Evolutionary conservation across 108 stramenopile genomes (phyloP).

Genomic region (Stephanodiscus minutulus): DNA sequence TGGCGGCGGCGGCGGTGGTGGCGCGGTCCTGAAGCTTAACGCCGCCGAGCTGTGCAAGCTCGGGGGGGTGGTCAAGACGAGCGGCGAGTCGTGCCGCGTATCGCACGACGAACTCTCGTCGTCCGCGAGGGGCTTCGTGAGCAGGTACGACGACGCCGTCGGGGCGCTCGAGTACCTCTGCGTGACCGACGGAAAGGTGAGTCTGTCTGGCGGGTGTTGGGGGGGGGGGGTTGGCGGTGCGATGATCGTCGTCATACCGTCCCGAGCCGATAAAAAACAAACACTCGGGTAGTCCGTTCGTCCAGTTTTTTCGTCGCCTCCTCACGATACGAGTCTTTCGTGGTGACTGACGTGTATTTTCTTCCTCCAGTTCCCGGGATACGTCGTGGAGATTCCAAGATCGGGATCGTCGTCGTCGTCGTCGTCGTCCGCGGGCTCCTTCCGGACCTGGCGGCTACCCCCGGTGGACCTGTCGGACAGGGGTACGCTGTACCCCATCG

Average conservation of each 20-base stretch:
- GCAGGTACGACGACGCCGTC: conserved; percentile 40
- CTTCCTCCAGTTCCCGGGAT: conserved; percentile 55
- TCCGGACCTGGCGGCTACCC: conserved; percentile 50
- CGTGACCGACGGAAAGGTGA: conserved; percentile 34
- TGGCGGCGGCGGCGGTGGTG: conserved; percentile 54
- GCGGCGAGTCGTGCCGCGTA: conserved; percentile 53
- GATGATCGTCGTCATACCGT: too few relatives aligned
- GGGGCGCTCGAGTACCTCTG: conserved; percentile 59
- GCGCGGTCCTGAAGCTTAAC: conserved; percentile 76
- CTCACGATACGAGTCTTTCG: too few relatives aligned
- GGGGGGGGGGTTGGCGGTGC: background rate
- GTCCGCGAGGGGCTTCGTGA: conserved; percentile 51
- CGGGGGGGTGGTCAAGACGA: conserved; percentile 45
- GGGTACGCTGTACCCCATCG: conserved; percentile 75
- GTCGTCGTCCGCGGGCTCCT: background rate
- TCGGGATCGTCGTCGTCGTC: conserved; percentile 3
- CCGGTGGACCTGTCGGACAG: conserved; percentile 44
- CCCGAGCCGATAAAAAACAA: too few relatives aligned
- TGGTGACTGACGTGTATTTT: too few relatives aligned
- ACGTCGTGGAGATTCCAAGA: conserved; percentile 51
- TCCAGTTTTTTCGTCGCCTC: background rate
- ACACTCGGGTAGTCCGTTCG: background rate
- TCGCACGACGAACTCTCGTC: conserved; percentile 47
- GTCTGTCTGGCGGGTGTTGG: too few relatives aligned
- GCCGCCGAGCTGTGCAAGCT: conserved; percentile 75